These are phyloP conservation scores for Dipodascopsis tothii DNA, from an alignment of 805 yeast genomes.

Conservation along the genomic window DNA sequence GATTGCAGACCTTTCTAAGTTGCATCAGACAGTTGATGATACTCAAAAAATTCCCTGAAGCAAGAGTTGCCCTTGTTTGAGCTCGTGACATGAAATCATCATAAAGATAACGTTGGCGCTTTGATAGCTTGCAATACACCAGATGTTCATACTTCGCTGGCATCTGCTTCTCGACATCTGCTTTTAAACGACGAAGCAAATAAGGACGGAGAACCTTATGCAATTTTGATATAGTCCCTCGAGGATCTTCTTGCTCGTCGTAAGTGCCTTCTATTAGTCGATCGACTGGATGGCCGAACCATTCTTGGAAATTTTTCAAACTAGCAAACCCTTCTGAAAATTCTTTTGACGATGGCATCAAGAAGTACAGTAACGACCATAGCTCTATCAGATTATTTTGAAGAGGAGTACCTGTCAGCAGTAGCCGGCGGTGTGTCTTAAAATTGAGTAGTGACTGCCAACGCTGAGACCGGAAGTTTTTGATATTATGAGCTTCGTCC, in stretches of 20 bases:
- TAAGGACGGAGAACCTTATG: slow-evolving; percentile 94
- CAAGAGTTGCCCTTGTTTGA: slow-evolving; percentile 85
- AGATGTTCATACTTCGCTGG: slow-evolving; percentile 96
- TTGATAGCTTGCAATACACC: slow-evolving; percentile 82
- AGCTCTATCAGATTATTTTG: slow-evolving; percentile 91
- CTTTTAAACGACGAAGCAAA: slow-evolving; percentile 79
- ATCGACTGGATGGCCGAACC: slow-evolving; percentile 98
- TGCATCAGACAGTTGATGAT: slow-evolving; percentile 98
- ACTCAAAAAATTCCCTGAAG: slow-evolving; percentile 88
- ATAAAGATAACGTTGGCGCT: slow-evolving; percentile 82
- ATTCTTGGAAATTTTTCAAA: slow-evolving; percentile 88
- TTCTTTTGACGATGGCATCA: slow-evolving; percentile 84
- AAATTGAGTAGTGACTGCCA: slow-evolving; percentile 95
- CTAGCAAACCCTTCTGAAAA: slow-evolving; percentile 83
- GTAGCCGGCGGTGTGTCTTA: slow-evolving; percentile 78
- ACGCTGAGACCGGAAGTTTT: slow-evolving; percentile 89
- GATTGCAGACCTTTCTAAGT: slow-evolving; percentile 90
- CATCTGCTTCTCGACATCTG: slow-evolving; percentile 98
- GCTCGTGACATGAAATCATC: slow-evolving; percentile 98
- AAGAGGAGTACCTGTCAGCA: slow-evolving; percentile 93
- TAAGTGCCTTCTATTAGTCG: slow-evolving; percentile 63
- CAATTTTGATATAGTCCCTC: slow-evolving; percentile 73
- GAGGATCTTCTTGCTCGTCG: slow-evolving; percentile 59
- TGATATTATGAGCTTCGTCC: slow-evolving; percentile 97
- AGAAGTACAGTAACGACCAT: slow-evolving; percentile 89